These are phyloP conservation scores for Pichia deserticola DNA, from an alignment of 805 yeast genomes.

Conservation along the genomic window DNA sequence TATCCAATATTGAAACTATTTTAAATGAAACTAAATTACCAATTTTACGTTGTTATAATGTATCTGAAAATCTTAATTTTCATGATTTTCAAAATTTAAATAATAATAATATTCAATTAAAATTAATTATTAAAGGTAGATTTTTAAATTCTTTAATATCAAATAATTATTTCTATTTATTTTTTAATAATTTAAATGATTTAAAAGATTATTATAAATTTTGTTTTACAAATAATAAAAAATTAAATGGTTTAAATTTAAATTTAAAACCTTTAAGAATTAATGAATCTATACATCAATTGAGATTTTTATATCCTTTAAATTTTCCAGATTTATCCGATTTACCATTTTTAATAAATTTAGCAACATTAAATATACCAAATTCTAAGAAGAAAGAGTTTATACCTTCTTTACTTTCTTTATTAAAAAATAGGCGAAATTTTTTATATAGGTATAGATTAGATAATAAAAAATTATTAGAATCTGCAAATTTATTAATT, in stretches of 20 bases:
- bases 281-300: conserved; percentile 33
- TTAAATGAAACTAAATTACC: not conserved
- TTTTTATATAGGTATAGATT: too few species aligned
- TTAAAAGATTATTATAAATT: not conserved
- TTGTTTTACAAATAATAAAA: not conserved
- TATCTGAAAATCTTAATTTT: not conserved
- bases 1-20: not conserved
- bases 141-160: conserved; percentile 37
- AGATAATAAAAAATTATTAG: too few species aligned
- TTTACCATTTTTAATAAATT: not conserved
- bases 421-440: too few species aligned
- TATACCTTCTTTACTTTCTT: too few species aligned
- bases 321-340: conserved; percentile 16
- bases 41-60: not conserved
- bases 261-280: conserved; percentile 23
- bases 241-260: conserved; percentile 34
- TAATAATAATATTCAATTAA: not conserved
- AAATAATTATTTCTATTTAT: conserved; percentile 44
- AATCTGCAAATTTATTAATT: too few species aligned
- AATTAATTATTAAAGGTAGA: conserved; percentile 39
- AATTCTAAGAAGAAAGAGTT: too few species aligned
- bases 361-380: not conserved
- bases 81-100: not conserved
- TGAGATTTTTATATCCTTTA: conserved; percentile 16
- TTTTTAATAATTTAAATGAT: conserved; percentile 35